Evolutionary conservation across 2,329 filamentous ascomycete genomes (phyloP).

Genomic region (Gnomoniopsis sp.): DNA sequence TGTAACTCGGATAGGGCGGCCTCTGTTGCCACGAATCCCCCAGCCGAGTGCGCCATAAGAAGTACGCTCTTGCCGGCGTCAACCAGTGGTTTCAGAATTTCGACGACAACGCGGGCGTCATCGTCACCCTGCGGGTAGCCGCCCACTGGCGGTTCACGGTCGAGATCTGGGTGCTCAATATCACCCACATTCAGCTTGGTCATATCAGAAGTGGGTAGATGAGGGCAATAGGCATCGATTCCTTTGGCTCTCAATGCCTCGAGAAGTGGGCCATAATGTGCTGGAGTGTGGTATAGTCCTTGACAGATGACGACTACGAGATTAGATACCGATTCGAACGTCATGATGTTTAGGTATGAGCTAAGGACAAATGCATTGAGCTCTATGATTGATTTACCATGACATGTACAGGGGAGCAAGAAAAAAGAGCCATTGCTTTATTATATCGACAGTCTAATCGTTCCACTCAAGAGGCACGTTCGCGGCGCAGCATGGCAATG

Average conservation of each 20-base stretch:
- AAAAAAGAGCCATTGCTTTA: no score
- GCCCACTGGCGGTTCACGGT: constrained; percentile 23
- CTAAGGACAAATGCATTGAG: no score
- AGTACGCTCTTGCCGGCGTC: constrained; percentile 27
- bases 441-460: no score
- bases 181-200: constrained; percentile 23
- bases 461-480: no score
- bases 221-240: constrained; percentile 31
- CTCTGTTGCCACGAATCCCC: constrained; percentile 32
- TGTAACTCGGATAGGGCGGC: constrained; percentile 27
- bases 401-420: no score
- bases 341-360: no score
- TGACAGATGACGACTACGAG: constrained; percentile 23
- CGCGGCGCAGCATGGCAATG: no score
- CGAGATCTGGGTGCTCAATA: constrained; percentile 21
- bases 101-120: constrained; percentile 15
- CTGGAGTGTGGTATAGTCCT: constrained; percentile 29
- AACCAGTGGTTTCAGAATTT: constrained; percentile 11
- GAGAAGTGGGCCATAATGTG: constrained; percentile 26
- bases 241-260: constrained; percentile 21
- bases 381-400: no score
- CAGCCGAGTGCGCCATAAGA: constrained; percentile 29
- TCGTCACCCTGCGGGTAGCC: constrained; percentile 27
- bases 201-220: constrained; percentile 30
- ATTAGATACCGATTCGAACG: background rate